phyloP scores from a whole-genome alignment of 495 filamentous ascomycete genomes.

The Penicillium odoratum region DNA sequence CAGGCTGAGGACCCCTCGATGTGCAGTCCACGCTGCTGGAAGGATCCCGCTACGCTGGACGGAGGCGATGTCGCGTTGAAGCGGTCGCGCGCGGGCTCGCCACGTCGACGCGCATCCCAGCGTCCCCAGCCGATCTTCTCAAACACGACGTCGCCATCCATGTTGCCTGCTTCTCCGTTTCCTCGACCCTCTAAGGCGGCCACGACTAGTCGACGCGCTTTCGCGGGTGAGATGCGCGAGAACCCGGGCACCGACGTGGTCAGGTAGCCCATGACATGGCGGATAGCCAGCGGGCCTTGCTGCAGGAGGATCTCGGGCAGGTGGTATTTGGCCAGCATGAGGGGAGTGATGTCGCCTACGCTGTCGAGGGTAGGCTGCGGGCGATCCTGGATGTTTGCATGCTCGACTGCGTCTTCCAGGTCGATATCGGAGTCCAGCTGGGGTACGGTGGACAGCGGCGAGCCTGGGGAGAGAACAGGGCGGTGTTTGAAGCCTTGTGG shows the following conservation, averaged over 20 bases:
- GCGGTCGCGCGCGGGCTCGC: slow-evolving; percentile 57
- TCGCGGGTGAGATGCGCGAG: slow-evolving; percentile 84
- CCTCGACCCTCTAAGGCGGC: slow-evolving; percentile 78
- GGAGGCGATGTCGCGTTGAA: slow-evolving; percentile 39
- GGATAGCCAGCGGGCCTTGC: slow-evolving; percentile 89
- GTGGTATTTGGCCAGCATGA: slow-evolving; percentile 86
- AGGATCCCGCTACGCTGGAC: slow-evolving; percentile 55
- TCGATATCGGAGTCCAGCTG: slow-evolving; percentile 88
- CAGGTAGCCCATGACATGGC: slow-evolving; percentile 89
- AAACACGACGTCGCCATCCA: slow-evolving; percentile 77
- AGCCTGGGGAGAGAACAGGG: slow-evolving; percentile 43
- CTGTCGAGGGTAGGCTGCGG: slow-evolving; percentile 57
- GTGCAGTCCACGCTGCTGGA: slow-evolving; percentile 59
- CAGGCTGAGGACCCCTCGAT: slow-evolving; percentile 53
- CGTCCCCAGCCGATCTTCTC: slow-evolving; percentile 97
- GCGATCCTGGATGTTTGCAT: slow-evolving; percentile 45
- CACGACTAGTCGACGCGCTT: slow-evolving; percentile 85
- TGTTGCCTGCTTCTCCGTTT: slow-evolving; percentile 61
- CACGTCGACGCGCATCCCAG: slow-evolving; percentile 82
- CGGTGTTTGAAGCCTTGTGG: slow-evolving; percentile 69
- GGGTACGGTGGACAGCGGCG: slow-evolving; percentile 53
- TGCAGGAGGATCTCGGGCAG: slow-evolving; percentile 86
- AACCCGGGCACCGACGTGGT: slow-evolving; percentile 93
- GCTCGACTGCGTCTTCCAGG: slow-evolving; percentile 66
- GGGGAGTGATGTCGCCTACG: slow-evolving; percentile 78